phyloP scores from a whole-genome alignment of 2,329 filamentous ascomycete genomes.

The Pseudogymnoascus sp. region DNA sequence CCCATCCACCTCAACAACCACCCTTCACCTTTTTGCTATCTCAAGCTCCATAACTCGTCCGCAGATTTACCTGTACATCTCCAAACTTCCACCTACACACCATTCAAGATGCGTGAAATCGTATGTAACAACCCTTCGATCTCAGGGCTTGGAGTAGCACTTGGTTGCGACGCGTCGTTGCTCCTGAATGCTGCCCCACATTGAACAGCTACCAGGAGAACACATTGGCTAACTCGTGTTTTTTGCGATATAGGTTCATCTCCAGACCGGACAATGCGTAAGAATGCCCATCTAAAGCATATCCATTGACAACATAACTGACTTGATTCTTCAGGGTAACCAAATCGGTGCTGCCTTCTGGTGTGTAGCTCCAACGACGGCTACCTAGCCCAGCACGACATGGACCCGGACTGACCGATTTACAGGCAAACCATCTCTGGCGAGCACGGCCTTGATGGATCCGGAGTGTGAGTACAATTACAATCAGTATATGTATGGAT shows the following conservation, averaged over 20 bases:
- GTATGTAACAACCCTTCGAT: constrained; percentile 41
- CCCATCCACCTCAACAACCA: constrained; percentile 8
- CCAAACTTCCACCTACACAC: constrained; percentile 18
- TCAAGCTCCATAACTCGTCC: constrained; percentile 15
- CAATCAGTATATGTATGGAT: background rate
- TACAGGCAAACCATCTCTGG: constrained; percentile 72
- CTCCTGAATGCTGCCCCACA: constrained; percentile 32
- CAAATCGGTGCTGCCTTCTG: constrained; percentile 99
- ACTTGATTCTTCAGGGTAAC: constrained; percentile 67
- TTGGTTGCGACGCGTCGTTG: constrained; percentile 33
- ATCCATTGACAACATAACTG: constrained; percentile 15
- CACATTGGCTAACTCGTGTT: constrained; percentile 47
- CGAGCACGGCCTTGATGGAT: constrained; percentile 95
- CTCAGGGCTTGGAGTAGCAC: background rate
- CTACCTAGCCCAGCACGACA: constrained; percentile 27
- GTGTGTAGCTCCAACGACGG: constrained; percentile 42
- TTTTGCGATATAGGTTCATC: constrained; percentile 73
- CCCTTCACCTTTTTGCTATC: constrained; percentile 11
- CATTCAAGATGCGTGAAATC: constrained; percentile 65
- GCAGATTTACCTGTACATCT: constrained; percentile 10
- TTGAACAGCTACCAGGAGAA: constrained; percentile 34
- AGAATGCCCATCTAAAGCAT: constrained; percentile 33
- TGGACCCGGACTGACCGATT: constrained; percentile 33
- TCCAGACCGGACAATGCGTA: constrained; percentile 99
- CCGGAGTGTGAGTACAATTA: constrained; percentile 69